Base-by-base conservation (phyloP, 2,329 filamentous ascomycete species). In the Ampelomyces quisqualis region DNA sequence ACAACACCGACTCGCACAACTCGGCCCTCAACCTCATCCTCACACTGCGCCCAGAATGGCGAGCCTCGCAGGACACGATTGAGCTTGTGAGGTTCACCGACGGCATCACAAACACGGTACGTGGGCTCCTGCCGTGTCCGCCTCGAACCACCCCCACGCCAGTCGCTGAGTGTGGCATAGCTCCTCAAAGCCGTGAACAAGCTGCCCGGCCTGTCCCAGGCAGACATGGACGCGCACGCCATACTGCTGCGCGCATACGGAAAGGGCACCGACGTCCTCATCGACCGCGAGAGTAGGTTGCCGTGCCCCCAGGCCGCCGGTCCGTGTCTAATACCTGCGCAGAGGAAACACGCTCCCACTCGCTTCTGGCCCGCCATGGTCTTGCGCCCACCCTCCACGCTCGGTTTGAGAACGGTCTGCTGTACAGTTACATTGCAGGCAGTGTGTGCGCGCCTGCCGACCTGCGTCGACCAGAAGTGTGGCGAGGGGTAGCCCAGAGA, bases 41-140 rank as follows among this genome's bases (percentile, higher is more conserved):
- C 55, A 80, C 87, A 19, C 76, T 96, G 47, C 80, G 85, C 45
- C 90, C 90, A 8, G 82, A 94, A 58, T 98, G 93, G 93, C 78
- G 82, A 54, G 77, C 79, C 33, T 74, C 79, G 23, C 81, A 84
- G 51, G 86, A 87, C 42, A 80, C 84, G 29, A 78, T 98, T 58
- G 84, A 93, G 61, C 88, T 97, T 64, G 78, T 89, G 54, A 85
- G 87, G 51, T 98, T 97, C 74, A 98, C 90, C 26, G 93, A 98
- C 62, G 93, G 93, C 64, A 98, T 97, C 72, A 98, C 93, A 54
- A 98, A 98, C 72, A 97, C 90, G 52, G 79, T 82, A 71, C 55
- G 77, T 75, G 33, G 39, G 32, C 22, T 13, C 19, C 38, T 32
- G 29, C 11, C 27, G 7, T 15, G 34, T 27, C 27, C n/a, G n/a